These are phyloP conservation scores for Pyrenula aspistea DNA, from an alignment of 495 filamentous ascomycete genomes.

Conservation along the genomic window DNA sequence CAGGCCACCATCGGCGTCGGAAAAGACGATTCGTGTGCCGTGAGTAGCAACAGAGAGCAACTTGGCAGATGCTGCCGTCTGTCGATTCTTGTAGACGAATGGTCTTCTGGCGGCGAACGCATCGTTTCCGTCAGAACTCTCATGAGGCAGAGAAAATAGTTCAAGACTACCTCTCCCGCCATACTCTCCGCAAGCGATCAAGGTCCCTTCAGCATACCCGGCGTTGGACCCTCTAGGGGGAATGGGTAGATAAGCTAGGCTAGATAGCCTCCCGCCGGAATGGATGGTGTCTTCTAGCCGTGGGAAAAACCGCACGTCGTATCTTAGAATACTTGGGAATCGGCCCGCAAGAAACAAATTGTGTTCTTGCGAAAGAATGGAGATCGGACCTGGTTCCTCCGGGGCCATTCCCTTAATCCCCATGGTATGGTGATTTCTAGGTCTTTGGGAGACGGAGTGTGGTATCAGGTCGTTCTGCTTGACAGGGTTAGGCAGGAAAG, in stretches of 20 bases:
- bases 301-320: slow-evolving; percentile 80
- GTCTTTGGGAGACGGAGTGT: neutral
- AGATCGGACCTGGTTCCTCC: slow-evolving; percentile 53
- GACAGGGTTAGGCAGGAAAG: neutral
- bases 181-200: slow-evolving; percentile 88
- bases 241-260: slow-evolving; percentile 61
- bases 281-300: slow-evolving; percentile 65
- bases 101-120: slow-evolving; percentile 3
- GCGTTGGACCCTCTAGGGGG: slow-evolving; percentile 41
- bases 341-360: slow-evolving; percentile 59
- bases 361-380: slow-evolving; percentile 56
- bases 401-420: neutral
- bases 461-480: neutral
- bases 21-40: slow-evolving; percentile 72
- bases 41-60: slow-evolving; percentile 76
- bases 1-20: slow-evolving; percentile 70
- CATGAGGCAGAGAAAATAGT: slow-evolving; percentile 52
- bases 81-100: slow-evolving; percentile 56
- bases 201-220: slow-evolving; percentile 42
- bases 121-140: slow-evolving; percentile 6
- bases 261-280: slow-evolving; percentile 71
- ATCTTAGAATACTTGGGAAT: slow-evolving; percentile 81
- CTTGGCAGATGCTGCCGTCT: slow-evolving; percentile 69
- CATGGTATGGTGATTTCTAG: neutral
- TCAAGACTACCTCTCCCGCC: slow-evolving; percentile 86